These are phyloP conservation scores for Naumovozyma baii DNA, from an alignment of 805 yeast species.

Conservation along the genomic window DNA sequence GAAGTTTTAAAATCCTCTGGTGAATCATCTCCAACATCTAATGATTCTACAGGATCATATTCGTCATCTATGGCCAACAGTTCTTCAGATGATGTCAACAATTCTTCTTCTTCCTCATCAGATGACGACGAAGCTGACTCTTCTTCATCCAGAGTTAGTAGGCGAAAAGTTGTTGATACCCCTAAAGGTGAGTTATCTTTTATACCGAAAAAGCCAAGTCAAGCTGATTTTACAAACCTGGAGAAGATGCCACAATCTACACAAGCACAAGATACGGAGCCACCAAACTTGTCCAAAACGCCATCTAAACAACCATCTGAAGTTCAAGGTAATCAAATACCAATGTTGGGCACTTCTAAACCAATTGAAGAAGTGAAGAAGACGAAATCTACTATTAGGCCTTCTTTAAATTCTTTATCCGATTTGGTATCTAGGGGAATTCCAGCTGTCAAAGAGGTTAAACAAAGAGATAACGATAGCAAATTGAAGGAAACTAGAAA, in stretches of 20 bases:
- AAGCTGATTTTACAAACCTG: conserved; percentile 7
- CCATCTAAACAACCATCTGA: conserved; percentile 1
- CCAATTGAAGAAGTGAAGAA: not conserved
- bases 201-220: not conserved
- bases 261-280: conserved; percentile 5
- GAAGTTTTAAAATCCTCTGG: not conserved
- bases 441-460: conserved; percentile 50
- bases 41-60: conserved; percentile 26
- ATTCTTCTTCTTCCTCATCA: conserved; percentile 16
- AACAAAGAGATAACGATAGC: not conserved
- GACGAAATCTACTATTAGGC: conserved; percentile 7
- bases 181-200: conserved; percentile 27
- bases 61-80: conserved; percentile 12
- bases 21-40: too few species aligned
- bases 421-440: conserved; percentile 56
- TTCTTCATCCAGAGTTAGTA: conserved; percentile 24
- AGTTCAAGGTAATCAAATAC: not conserved
- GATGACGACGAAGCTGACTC: conserved; percentile 20
- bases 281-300: not conserved
- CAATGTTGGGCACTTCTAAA: not conserved
- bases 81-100: conserved; percentile 20
- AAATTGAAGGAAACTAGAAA: not conserved
- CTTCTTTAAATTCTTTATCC: conserved; percentile 43
- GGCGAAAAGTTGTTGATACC: conserved; percentile 39
- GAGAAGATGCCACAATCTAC: conserved; percentile 19